Percentiles rank a stretch among this genome's conserved stretches.
Conservation (phyloP, 2,329 filamentous ascomycete species). For the Bipolaris sorokiniana region DNA sequence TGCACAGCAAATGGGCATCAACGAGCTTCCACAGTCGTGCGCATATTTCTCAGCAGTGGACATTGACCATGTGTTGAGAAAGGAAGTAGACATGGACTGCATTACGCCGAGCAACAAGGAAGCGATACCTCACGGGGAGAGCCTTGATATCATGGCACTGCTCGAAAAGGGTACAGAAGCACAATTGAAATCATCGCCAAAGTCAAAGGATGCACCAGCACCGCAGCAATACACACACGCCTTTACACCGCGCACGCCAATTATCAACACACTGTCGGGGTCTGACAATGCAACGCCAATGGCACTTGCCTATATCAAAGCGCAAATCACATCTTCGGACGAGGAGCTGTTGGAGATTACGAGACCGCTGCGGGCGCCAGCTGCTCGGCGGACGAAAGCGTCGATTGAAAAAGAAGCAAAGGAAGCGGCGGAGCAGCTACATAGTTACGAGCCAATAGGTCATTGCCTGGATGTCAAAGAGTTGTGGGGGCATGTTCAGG, state of each 20-base stretch:
- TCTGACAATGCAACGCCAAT: constrained; percentile 44
- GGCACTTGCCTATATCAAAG: constrained; percentile 71
- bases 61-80: constrained; percentile 92
- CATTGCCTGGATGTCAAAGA: neutral
- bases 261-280: constrained; percentile 74
- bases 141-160: constrained; percentile 79
- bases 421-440: neutral
- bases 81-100: constrained; percentile 98
- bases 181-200: constrained; percentile 68
- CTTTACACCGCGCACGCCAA: constrained; percentile 74
- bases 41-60: constrained; percentile 97
- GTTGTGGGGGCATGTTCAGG: neutral
- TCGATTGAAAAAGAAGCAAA: neutral
- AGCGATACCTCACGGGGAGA: constrained; percentile 83
- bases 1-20: constrained; percentile 91
- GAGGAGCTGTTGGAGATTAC: constrained; percentile 76
- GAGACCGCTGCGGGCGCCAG: constrained; percentile 50
- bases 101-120: constrained; percentile 84
- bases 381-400: neutral
- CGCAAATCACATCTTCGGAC: constrained; percentile 80
- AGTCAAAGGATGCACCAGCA: constrained; percentile 58
- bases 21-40: constrained; percentile 91
- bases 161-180: constrained; percentile 74
- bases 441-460: neutral
- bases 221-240: constrained; percentile 67